Evolutionary conservation across 1,284 basidiomycete species (phyloP), one percentile per base, ranked within the genome.

Genomic region (Microbotryum intermedium): DNA sequence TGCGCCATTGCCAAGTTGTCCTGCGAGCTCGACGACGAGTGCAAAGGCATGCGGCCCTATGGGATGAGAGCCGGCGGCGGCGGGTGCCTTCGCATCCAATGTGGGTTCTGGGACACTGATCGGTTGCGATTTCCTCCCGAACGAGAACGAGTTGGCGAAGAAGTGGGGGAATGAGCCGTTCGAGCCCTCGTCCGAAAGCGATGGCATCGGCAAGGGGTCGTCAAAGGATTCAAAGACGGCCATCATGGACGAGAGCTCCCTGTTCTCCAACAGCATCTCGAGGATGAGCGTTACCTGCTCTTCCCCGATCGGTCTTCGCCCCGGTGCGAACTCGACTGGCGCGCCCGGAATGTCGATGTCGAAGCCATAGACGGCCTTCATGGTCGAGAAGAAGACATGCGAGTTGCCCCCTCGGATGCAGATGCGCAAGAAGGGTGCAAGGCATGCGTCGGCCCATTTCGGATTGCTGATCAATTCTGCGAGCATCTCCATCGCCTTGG

Each of bases 191-290:
- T 49, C n/a, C 26, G 21, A 26, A 13, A 25, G 16, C 3, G 57
- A 43, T 25, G 59, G 21, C 2, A 46, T 11, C 4, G 39, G 45
- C 4, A 46, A 23, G 4, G 63, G 58, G 21, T 48, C 43, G 58
- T 65, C 66, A 26, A 65, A 66, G 11, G 59, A 56, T 50, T 68
- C 66, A 39, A 66, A 64, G 10, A 59, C 34, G 49, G 61, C 55
- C 13, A 68, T 58, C 61, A 68, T 63, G 21, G 44, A 25, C 29
- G 59, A 51, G 4, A 68, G 50, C 44, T 65, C 64, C 50, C 60
- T 45, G 23, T 50, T 30, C 20, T 60, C 60, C 0, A 58, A 59
- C 23, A 65, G 39, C 20, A 58, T 52, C 20, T 61, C 59, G 30
- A 68, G 55, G 42, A 63, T 50, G 55, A 59, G 59, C 29, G 25